Evolutionary conservation across 805 yeast species (phyloP).

Genomic region (Wickerhamomyces subpelliculosus): DNA sequence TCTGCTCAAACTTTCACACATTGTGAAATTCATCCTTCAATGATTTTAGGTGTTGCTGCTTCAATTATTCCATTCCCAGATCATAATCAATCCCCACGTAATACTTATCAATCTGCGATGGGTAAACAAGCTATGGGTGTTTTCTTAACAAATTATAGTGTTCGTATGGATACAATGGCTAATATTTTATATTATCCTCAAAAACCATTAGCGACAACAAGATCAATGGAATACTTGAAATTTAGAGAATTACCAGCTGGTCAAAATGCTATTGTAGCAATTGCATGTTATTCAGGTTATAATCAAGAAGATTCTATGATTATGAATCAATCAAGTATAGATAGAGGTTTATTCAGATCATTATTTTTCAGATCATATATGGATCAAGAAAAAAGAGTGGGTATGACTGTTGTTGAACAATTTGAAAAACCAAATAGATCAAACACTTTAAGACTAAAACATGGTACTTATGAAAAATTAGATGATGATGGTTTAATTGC

Average conservation of each 20-base stretch:
- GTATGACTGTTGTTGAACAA: constrained; percentile 97
- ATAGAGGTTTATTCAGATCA: constrained; percentile 92
- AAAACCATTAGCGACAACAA: constrained; percentile 95
- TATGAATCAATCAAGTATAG: constrained; percentile 97
- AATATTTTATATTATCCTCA: constrained; percentile 96
- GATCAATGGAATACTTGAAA: constrained; percentile 95
- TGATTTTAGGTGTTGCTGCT: constrained; percentile 98
- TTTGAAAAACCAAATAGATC: constrained; percentile 96
- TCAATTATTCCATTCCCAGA: constrained; percentile 99
- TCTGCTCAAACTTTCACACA: constrained; percentile 87
- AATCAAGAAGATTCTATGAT: constrained; percentile 99
- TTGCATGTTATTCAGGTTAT: constrained; percentile 96
- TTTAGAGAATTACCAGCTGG: constrained; percentile 99
- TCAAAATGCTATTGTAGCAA: constrained; percentile 97
- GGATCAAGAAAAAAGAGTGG: constrained; percentile 98
- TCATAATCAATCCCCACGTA: constrained; percentile 99
- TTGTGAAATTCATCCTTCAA: constrained; percentile 98
- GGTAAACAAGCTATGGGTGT: constrained; percentile 99
- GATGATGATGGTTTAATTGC: constrained; percentile 98
- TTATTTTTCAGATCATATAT: constrained; percentile 94
- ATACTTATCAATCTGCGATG: constrained; percentile 99
- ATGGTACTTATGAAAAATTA: constrained; percentile 95
- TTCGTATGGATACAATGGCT: constrained; percentile 99
- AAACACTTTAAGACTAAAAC: constrained; percentile 90
- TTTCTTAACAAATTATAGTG: constrained; percentile 87